These are phyloP conservation scores for Aspergillus proliferans DNA, from an alignment of 2,329 filamentous ascomycete genomes.

Conservation along the genomic window DNA sequence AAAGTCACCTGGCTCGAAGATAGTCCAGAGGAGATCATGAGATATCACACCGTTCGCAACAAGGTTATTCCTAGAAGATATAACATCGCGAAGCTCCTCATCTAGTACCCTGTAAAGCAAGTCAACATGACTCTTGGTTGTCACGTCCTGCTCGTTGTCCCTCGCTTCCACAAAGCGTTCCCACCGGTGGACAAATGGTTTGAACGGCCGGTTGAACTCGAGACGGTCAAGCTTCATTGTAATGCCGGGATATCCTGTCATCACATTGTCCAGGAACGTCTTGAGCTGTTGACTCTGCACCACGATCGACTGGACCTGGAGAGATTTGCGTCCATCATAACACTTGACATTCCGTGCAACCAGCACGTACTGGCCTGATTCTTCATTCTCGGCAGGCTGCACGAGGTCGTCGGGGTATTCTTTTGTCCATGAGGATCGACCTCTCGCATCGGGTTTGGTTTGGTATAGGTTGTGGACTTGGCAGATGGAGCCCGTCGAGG, in stretches of 20 bases:
- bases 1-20: constrained; percentile 30
- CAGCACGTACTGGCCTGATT: constrained; percentile 57
- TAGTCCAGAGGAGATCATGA: constrained; percentile 41
- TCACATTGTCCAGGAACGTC: constrained; percentile 48
- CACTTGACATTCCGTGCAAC: constrained; percentile 54
- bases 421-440: constrained; percentile 51
- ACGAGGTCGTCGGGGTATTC: constrained; percentile 50
- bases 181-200: constrained; percentile 63
- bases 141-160: constrained; percentile 38
- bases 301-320: constrained; percentile 57
- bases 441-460: constrained; percentile 47
- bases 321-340: constrained; percentile 54
- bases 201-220: constrained; percentile 56
- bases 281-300: constrained; percentile 59
- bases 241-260: constrained; percentile 56
- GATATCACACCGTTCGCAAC: constrained; percentile 49
- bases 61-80: constrained; percentile 48
- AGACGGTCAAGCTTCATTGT: constrained; percentile 55
- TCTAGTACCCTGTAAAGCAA: constrained; percentile 45
- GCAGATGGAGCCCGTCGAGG: constrained; percentile 24
- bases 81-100: constrained; percentile 47
- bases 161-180: constrained; percentile 40
- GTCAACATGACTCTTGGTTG: constrained; percentile 43
- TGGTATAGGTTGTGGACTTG: constrained; percentile 46
- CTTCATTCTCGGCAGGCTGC: constrained; percentile 54